Percentiles rank a stretch among this genome's conserved stretches.
Conservation (phyloP, 2,329 filamentous ascomycete genomes). For the Sphaerulina vaccinii region DNA sequence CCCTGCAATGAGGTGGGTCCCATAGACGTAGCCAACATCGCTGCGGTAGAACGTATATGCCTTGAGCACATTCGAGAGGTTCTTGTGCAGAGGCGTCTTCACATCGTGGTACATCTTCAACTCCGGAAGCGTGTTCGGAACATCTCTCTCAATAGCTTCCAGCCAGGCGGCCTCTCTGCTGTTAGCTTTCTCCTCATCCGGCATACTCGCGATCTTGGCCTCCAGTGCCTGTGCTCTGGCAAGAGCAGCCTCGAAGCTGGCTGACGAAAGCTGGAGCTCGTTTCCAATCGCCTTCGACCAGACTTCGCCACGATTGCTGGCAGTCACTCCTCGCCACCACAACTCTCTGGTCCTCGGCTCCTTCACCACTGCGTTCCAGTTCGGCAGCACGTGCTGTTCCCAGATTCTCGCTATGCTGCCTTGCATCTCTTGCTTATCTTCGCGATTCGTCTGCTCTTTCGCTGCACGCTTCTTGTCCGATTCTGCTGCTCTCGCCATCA, state of each 20-base stretch:
- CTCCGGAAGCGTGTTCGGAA: slow-evolving; percentile 67
- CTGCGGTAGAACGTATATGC: slow-evolving; percentile 80
- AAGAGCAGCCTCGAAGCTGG: slow-evolving; percentile 70
- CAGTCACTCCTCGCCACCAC: slow-evolving; percentile 78
- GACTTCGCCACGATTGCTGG: slow-evolving; percentile 65
- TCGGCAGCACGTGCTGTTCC: slow-evolving; percentile 73
- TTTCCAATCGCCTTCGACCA: slow-evolving; percentile 74
- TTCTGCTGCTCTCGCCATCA: slow-evolving; percentile 67
- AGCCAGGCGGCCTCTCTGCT: slow-evolving; percentile 62
- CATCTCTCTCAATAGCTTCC: slow-evolving; percentile 62
- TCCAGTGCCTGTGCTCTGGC: slow-evolving; percentile 65
- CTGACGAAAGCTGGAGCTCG: slow-evolving; percentile 64
- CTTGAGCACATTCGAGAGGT: slow-evolving; percentile 69
- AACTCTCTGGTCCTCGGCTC: slow-evolving; percentile 70
- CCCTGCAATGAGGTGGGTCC: slow-evolving; percentile 72
- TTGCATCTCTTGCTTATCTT: slow-evolving; percentile 54
- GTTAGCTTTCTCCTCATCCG: slow-evolving; percentile 45
- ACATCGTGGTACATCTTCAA: slow-evolving; percentile 67
- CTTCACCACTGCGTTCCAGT: slow-evolving; percentile 69
- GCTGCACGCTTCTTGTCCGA: slow-evolving; percentile 53
- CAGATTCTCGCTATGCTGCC: slow-evolving; percentile 59
- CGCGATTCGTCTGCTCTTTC: slow-evolving; percentile 52
- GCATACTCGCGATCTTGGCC: slow-evolving; percentile 50
- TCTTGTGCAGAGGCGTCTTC: slow-evolving; percentile 65
- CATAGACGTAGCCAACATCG: slow-evolving; percentile 74